Conservation (phyloP, 1,284 basidiomycete genomes). For the Pisolithus thermaeus region DNA sequence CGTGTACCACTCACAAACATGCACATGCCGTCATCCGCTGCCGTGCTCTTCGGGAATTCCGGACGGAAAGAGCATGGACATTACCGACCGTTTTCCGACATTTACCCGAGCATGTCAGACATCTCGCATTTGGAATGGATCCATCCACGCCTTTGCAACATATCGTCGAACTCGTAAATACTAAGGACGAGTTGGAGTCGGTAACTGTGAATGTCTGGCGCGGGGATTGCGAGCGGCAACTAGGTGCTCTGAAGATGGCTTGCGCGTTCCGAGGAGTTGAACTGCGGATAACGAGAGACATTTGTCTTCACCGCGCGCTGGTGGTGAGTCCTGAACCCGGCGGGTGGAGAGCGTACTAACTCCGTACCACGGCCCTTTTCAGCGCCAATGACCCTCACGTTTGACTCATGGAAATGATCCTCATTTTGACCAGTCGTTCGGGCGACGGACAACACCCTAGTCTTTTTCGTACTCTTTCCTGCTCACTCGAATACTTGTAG, state of each 20-base stretch:
- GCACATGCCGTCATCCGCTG: constrained; percentile 43
- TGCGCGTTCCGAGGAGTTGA: constrained; percentile 51
- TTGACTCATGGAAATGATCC: not conserved
- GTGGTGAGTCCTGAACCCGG: constrained; percentile 33
- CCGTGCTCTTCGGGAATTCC: constrained; percentile 43
- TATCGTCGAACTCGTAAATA: constrained; percentile 46
- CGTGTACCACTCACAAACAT: constrained; percentile 43
- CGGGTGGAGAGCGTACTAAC: constrained; percentile 10
- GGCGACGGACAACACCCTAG: not conserved
- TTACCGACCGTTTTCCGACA: constrained; percentile 41
- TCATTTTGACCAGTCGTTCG: not conserved
- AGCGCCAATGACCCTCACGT: not conserved
- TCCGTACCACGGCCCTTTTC: not conserved
- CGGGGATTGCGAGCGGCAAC: constrained; percentile 40
- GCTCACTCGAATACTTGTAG: not conserved
- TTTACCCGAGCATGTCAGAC: constrained; percentile 45
- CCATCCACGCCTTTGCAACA: constrained; percentile 46
- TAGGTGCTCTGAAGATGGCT: constrained; percentile 47
- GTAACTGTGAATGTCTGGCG: constrained; percentile 46
- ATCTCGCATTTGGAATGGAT: constrained; percentile 54
- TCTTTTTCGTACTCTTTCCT: not conserved
- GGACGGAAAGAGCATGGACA: constrained; percentile 44
- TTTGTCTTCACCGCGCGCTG: constrained; percentile 41
- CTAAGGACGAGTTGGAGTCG: constrained; percentile 33
- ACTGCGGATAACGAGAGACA: constrained; percentile 39